phyloP scores from a whole-genome alignment of 1,139 yeast genomes.

The Blastobotrys petasosporus region DNA sequence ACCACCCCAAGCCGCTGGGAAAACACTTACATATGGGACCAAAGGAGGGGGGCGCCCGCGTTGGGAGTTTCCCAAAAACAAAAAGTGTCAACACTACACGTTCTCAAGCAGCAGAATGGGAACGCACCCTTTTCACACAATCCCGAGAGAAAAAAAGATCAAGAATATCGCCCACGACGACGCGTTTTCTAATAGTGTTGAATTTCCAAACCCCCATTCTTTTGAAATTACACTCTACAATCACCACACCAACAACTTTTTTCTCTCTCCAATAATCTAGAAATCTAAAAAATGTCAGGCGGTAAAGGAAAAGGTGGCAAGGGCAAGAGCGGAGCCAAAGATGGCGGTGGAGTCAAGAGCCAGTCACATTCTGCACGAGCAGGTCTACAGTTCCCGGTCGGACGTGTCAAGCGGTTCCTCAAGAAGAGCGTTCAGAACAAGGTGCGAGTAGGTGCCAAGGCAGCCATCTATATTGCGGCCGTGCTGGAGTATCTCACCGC shows the following conservation, averaged over 20 bases:
- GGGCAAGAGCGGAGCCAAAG: conserved; percentile 72
- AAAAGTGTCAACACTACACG: no score
- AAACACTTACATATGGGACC: no score
- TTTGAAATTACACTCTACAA: neutral
- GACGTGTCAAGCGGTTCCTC: conserved; percentile 94
- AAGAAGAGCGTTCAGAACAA: conserved; percentile 89
- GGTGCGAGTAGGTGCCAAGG: conserved; percentile 94
- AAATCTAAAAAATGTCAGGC: conserved; percentile 60
- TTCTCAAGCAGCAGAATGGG: no score
- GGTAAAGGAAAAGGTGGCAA: conserved; percentile 96
- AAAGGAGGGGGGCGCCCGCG: no score
- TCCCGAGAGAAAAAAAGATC: no score
- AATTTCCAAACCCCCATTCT: neutral
- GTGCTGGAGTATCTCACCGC: conserved; percentile 97
- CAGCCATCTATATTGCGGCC: conserved; percentile 95
- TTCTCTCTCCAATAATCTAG: conserved; percentile 1
- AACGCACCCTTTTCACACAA: no score
- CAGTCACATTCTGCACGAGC: conserved; percentile 92
- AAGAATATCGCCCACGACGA: no score
- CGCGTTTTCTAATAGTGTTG: no score
- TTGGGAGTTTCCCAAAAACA: no score
- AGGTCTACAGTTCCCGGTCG: conserved; percentile 96
- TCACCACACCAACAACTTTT: neutral
- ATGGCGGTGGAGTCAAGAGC: conserved; percentile 57
- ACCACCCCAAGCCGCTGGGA: no score